These are phyloP conservation scores for Dionaea muscipula DNA, from an alignment of 179 eudicot genomes.

Conservation along the genomic window DNA sequence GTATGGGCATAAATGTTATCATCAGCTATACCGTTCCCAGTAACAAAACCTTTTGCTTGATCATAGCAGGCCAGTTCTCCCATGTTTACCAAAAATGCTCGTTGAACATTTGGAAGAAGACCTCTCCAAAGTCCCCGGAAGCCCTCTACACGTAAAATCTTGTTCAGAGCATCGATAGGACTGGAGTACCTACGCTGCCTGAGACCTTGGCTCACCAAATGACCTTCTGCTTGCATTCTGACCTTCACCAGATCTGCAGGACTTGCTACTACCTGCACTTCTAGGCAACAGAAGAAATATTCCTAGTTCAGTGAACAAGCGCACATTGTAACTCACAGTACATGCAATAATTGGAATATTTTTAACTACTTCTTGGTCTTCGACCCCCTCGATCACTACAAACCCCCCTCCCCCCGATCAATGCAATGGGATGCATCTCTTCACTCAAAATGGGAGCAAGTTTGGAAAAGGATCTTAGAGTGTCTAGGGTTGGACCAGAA, in stretches of 20 bases:
- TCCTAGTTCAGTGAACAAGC: constrained; percentile 1
- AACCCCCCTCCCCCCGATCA: too few relatives aligned
- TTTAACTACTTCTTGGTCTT: too few relatives aligned
- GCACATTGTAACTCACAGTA: neutral
- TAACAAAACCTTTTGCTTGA: constrained; percentile 57
- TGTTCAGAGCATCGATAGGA: constrained; percentile 45
- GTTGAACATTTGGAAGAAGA: constrained; percentile 65
- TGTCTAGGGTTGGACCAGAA: too few relatives aligned
- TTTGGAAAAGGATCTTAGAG: too few relatives aligned
- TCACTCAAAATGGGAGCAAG: too few relatives aligned
- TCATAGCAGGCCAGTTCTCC: constrained; percentile 88
- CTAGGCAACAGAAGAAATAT: constrained; percentile 18
- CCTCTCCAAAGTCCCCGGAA: constrained; percentile 71
- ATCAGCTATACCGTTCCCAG: constrained; percentile 34
- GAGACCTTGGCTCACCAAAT: constrained; percentile 44
- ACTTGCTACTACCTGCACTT: constrained; percentile 64
- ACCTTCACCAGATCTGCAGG: constrained; percentile 89
- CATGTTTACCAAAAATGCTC: constrained; percentile 89
- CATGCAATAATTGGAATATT: too few relatives aligned
- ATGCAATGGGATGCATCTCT: too few relatives aligned
- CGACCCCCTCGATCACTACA: too few relatives aligned
- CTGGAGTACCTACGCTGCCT: constrained; percentile 60
- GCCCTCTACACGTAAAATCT: constrained; percentile 50
- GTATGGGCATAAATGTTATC: constrained; percentile 81
- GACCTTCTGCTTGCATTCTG: constrained; percentile 85